phyloP scores from a whole-genome alignment of 306 rosid species.

The Gleditsia sinensis region DNA sequence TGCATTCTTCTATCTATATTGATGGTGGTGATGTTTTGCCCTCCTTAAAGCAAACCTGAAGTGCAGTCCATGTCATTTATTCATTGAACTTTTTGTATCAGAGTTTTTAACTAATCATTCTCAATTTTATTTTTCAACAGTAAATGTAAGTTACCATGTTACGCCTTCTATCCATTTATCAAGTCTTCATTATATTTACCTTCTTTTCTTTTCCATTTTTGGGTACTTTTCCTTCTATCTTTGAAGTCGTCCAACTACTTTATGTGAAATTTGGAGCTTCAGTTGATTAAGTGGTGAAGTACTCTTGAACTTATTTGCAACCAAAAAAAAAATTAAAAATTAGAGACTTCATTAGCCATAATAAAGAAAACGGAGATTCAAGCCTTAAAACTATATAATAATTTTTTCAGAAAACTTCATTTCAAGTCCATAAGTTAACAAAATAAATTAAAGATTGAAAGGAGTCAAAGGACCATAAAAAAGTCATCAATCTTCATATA shows the following conservation, averaged over 20 bases:
- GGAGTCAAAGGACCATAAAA: too few relatives aligned
- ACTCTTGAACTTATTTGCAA: constrained; percentile 10
- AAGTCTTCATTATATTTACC: neutral
- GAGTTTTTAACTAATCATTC: constrained; percentile 5
- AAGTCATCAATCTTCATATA: too few relatives aligned
- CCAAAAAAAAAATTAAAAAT: too few relatives aligned
- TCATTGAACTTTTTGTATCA: neutral
- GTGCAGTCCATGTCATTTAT: neutral
- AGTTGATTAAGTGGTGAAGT: constrained; percentile 21
- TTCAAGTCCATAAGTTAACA: too few relatives aligned
- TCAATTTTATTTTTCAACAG: neutral
- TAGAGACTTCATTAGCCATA: too few relatives aligned
- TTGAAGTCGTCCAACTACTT: neutral
- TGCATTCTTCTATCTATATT: neutral
- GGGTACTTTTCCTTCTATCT: neutral
- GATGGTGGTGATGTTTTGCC: neutral
- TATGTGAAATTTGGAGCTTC: constrained; percentile 9
- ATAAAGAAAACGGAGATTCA: too few relatives aligned
- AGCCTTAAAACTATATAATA: too few relatives aligned
- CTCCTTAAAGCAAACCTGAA: neutral
- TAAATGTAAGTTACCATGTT: neutral
- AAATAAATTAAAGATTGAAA: too few relatives aligned
- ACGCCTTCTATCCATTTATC: neutral
- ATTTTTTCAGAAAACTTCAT: too few relatives aligned
- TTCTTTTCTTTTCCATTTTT: neutral